These are phyloP conservation scores for Dendrobium officinale DNA, from an alignment of 106 monocot genomes.

Conservation along the genomic window DNA sequence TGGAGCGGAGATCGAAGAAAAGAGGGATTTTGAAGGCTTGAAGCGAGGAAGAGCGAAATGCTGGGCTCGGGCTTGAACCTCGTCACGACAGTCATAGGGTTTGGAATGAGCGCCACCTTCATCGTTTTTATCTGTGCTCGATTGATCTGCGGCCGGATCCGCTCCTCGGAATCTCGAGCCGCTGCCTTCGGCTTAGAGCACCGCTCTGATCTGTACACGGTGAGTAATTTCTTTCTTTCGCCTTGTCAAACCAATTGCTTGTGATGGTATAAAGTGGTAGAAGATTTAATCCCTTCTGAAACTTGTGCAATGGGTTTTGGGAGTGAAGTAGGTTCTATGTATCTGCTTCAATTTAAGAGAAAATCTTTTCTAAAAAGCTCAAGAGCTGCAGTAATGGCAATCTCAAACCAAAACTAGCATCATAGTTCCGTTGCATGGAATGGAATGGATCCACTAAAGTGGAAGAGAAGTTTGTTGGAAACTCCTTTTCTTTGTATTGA, in stretches of 20 bases:
- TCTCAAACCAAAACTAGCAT: background rate
- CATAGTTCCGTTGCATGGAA: background rate
- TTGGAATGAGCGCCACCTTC: constrained; percentile 78
- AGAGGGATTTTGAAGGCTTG: background rate
- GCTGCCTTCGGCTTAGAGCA: constrained; percentile 46
- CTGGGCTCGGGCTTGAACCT: constrained; percentile 60
- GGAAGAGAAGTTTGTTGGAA: no score
- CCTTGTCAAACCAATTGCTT: background rate
- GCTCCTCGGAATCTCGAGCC: constrained; percentile 29
- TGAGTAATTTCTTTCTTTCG: constrained; percentile 3
- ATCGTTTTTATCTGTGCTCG: constrained; percentile 71
- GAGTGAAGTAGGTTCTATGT: no score
- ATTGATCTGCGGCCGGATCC: constrained; percentile 62
- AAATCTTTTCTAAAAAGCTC: background rate
- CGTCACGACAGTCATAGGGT: constrained; percentile 70
- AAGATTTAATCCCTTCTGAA: background rate
- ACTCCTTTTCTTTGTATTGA: no score
- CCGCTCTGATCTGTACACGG: constrained; percentile 37
- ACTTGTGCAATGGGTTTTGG: background rate
- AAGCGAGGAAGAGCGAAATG: background rate
- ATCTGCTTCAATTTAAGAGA: no score
- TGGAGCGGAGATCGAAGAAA: no score
- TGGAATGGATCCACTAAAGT: no score
- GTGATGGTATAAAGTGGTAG: background rate
- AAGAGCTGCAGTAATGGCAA: background rate